Conservation (phyloP, 176 grass and related monocot species). For the Alopecurus myosuroides region DNA sequence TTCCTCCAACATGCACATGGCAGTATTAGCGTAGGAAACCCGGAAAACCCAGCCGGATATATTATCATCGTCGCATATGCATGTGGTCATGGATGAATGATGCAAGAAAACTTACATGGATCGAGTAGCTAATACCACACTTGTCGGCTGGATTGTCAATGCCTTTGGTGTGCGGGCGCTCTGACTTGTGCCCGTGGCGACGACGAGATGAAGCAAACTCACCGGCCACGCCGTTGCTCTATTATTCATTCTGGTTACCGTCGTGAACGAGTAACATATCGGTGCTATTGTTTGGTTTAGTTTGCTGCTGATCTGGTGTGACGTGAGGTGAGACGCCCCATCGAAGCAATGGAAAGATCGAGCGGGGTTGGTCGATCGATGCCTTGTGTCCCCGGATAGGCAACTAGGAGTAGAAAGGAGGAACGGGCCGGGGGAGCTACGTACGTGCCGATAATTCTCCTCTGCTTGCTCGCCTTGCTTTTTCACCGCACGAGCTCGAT, state of each 20-base stretch:
- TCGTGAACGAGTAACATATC: neutral
- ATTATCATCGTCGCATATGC: neutral
- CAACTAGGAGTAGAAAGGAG: too few species aligned
- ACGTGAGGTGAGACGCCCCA: neutral
- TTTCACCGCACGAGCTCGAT: too few species aligned
- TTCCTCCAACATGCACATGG: constrained; percentile 45
- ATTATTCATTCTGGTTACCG: neutral
- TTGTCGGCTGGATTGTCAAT: constrained; percentile 32
- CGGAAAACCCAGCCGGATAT: neutral
- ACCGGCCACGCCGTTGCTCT: neutral
- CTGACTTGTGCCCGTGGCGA: constrained; percentile 4
- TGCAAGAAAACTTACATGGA: neutral
- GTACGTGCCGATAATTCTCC: too few species aligned
- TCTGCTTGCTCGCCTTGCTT: too few species aligned
- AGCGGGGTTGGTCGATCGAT: constrained; percentile 14
- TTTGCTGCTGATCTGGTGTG: constrained; percentile 1
- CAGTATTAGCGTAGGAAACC: constrained; percentile 35
- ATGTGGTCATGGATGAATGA: neutral
- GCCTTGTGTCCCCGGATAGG: constrained; percentile 39
- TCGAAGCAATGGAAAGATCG: neutral
- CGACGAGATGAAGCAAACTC: neutral
- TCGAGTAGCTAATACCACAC: neutral
- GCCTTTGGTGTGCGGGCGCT: constrained; percentile 44
- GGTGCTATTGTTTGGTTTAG: neutral
- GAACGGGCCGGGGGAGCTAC: too few species aligned